phyloP scores from a whole-genome alignment of 164 flowering plant genomes.

The Protea cynaroides region DNA sequence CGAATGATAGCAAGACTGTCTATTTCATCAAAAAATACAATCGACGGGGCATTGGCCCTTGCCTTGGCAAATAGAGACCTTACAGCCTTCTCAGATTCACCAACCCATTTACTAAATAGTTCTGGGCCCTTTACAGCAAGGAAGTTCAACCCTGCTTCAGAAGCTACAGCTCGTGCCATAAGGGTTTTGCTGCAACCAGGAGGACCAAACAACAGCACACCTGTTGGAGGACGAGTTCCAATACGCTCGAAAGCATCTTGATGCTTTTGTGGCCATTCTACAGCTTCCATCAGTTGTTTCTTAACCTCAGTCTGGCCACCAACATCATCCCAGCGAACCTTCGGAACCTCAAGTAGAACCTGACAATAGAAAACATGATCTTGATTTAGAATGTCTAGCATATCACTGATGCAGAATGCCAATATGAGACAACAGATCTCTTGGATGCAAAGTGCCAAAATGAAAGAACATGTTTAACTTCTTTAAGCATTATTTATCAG shows the following conservation, averaged over 20 bases:
- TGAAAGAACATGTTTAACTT: not conserved
- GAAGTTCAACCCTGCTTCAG: conserved; percentile 86
- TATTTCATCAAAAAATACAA: conserved; percentile 94
- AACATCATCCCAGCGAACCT: conserved; percentile 90
- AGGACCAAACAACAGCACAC: conserved; percentile 90
- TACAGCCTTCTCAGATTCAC: conserved; percentile 98
- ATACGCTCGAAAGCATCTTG: conserved; percentile 73
- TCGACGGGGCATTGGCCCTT: conserved; percentile 89
- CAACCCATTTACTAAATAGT: conserved; percentile 97
- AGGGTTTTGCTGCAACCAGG: conserved; percentile 99
- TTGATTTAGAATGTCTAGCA: not conserved
- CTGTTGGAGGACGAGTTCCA: conserved; percentile 84
- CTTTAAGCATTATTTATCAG: not conserved
- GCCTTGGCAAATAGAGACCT: conserved; percentile 88
- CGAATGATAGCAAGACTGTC: conserved; percentile 88
- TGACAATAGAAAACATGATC: conserved; percentile 12
- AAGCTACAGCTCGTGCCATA: conserved; percentile 96
- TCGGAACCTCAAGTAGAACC: conserved; percentile 93
- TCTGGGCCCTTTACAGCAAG: conserved; percentile 97
- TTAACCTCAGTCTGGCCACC: conserved; percentile 94
- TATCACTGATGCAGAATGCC: not conserved
- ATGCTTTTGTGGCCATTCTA: conserved; percentile 93
- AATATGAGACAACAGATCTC: not conserved
- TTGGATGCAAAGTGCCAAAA: too few species aligned
- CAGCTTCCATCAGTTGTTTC: conserved; percentile 80